phyloP scores from a whole-genome alignment of 305 asterid genomes.

The Solanum hybrid region DNA sequence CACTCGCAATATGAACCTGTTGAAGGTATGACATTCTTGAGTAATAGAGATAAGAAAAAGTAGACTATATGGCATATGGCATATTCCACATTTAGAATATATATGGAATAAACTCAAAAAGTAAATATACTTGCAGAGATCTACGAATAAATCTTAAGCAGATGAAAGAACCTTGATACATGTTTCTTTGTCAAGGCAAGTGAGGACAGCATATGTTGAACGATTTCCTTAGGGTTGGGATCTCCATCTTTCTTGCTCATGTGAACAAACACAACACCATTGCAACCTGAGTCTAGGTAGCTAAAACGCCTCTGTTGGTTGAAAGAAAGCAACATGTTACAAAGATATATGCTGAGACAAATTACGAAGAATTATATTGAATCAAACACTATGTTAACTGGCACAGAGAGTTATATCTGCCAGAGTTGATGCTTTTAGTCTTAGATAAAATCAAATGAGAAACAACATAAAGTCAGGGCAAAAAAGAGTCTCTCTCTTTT shows the following conservation, averaged over 20 bases:
- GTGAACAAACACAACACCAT: slow-evolving; percentile 80
- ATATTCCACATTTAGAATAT: neutral
- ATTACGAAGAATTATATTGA: neutral
- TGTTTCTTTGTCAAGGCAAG: slow-evolving; percentile 70
- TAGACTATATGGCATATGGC: neutral
- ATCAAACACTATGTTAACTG: neutral
- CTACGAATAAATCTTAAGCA: neutral
- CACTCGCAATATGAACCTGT: slow-evolving; percentile 73
- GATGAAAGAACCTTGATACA: slow-evolving; percentile 48
- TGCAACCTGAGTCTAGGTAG: slow-evolving; percentile 81
- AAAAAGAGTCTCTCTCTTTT: neutral
- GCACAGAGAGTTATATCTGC: neutral
- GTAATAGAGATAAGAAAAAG: slow-evolving; percentile 1
- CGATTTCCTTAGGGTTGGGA: slow-evolving; percentile 73
- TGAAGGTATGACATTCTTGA: slow-evolving; percentile 19
- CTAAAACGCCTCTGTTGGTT: slow-evolving; percentile 63
- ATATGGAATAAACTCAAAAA: neutral
- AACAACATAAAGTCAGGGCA: neutral
- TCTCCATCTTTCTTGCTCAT: slow-evolving; percentile 80
- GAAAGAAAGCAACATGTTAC: neutral
- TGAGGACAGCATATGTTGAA: slow-evolving; percentile 85
- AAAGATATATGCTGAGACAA: neutral
- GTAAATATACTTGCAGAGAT: neutral
- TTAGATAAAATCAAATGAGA: neutral
- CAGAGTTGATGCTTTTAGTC: neutral